A percentile compares a stretch with the other conserved stretches of the same genome.
Conservation (phyloP, 768 basidiomycete genomes). For the Suillus ampliporus region DNA sequence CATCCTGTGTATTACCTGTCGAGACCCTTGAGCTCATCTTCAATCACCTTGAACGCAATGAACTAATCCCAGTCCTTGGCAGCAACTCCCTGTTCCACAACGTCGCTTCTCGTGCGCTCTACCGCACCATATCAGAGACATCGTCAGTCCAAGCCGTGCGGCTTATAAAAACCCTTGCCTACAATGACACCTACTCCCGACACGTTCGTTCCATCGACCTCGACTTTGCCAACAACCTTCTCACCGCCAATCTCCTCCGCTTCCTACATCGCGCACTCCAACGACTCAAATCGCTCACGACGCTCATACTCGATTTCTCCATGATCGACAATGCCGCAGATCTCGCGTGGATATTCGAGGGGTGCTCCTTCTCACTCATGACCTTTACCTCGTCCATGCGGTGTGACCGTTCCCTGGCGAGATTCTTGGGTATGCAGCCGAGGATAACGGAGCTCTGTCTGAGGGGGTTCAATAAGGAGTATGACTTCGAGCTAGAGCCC, state of each 20-base stretch:
- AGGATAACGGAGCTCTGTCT: constrained; percentile 58
- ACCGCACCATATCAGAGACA: constrained; percentile 43
- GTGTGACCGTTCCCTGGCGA: constrained; percentile 52
- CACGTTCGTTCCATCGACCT: constrained; percentile 55
- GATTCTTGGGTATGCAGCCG: constrained; percentile 57
- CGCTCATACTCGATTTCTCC: constrained; percentile 58
- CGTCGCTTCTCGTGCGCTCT: constrained; percentile 39
- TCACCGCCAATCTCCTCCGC: constrained; percentile 54
- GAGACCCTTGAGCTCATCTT: constrained; percentile 44
- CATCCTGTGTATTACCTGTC: constrained; percentile 33
- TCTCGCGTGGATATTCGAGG: constrained; percentile 55
- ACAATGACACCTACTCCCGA: constrained; percentile 40
- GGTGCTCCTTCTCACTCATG: constrained; percentile 50
- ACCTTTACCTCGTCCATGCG: constrained; percentile 60
- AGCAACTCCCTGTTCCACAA: constrained; percentile 33
- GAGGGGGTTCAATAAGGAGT: constrained; percentile 52
- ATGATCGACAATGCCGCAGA: constrained; percentile 34
- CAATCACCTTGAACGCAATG: constrained; percentile 27
- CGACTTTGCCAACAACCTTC: constrained; percentile 41
- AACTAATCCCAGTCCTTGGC: constrained; percentile 32
- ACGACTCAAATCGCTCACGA: constrained; percentile 43
- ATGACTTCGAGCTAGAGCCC: constrained; percentile 38
- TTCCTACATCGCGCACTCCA: constrained; percentile 53
- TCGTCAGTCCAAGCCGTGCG: constrained; percentile 35
- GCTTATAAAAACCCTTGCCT: constrained; percentile 48